Base-by-base conservation (phyloP, 306 rosid species). In the Cicer pinnatifidum region DNA sequence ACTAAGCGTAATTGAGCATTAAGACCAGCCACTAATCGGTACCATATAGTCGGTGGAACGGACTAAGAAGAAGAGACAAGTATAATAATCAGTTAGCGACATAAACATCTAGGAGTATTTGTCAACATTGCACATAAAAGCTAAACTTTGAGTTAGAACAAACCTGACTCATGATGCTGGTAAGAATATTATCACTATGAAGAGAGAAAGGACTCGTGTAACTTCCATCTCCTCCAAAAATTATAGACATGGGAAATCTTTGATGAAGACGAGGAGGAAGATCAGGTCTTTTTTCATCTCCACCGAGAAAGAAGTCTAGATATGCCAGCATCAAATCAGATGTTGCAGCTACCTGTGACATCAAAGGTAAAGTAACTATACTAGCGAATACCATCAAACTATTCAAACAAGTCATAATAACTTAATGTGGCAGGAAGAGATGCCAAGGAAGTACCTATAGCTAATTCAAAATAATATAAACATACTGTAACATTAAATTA, bases 171-270 rank as follows among this genome's bases (percentile, higher is more conserved):
- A 87, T 86, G 80, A 93, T 86, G 83, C 92, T 82, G 23, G 98
- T 93, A 35, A 93, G 92, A 77, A 89, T 89, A 84, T 91, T 91
- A 65, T 93, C 98, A 67, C 89, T 89, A 7, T 79, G 86, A 23
- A 93, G 89, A 76, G 88, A 85, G 88, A 93, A 89, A 74, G 98
- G 97, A 48, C 94, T 78, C 87, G 85, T 86, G 89, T 93, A 93
- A 87, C 91, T 89, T 88, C 98, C 98, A 82, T 93, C 94, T 67
- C 97, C 98, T 40, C 97, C 97, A 88, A 93, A 93, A 76, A 86
- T 71, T 72, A 93, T 46, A 33, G 97, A 89, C 86, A 93, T 75
- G 13, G 98, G 98, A 80, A 91, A 85, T 85, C 97, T 81, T 80
- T 89, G 92, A 82, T 75, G 90, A 79, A 91, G 96, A 64, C 67